Percentiles rank a stretch among this genome's conserved stretches.
These are phyloP conservation scores for Umbelopsis sp. DNA, from an alignment of 371 early-diverging fungal genomes.

Conservation along the genomic window DNA sequence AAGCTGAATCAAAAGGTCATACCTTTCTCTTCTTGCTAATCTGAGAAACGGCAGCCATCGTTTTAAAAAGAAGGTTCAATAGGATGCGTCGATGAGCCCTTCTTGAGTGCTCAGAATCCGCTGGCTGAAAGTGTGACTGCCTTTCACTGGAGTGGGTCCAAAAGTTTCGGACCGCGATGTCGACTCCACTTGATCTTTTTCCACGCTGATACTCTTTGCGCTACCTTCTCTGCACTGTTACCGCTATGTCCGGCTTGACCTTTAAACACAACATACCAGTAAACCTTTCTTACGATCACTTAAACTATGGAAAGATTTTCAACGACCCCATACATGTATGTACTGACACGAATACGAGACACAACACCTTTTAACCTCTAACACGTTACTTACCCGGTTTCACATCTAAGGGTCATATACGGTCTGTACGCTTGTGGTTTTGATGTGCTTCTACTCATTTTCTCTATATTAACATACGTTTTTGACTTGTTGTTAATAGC, in stretches of 20 bases:
- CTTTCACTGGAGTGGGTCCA: not conserved
- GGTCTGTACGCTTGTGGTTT: not conserved
- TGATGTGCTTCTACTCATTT: not conserved
- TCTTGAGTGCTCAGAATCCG: not conserved
- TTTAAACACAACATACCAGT: not conserved
- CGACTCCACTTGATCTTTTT: not conserved
- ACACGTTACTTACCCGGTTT: too few species aligned
- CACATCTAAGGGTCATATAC: not conserved
- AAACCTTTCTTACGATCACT: not conserved
- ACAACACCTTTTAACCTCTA: not conserved
- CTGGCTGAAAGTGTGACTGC: not conserved
- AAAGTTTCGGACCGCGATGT: not conserved
- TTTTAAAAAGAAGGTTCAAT: constrained; percentile 30
- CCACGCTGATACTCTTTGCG: not conserved
- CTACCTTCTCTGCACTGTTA: not conserved
- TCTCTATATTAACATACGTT: not conserved
- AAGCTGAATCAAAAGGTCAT: constrained; percentile 17
- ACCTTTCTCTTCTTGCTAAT: constrained; percentile 82
- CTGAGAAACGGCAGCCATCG: constrained; percentile 48
- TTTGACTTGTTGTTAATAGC: constrained; percentile 66
- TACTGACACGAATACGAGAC: not conserved
- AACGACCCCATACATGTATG: constrained; percentile 70
- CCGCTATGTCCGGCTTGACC: not conserved
- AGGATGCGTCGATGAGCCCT: not conserved
- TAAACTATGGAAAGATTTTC: constrained; percentile 45